Evolutionary conservation across 139 green algal species (phyloP), one percentile per base, ranked within the genome.

Genomic region (Eudorina sp.): DNA sequence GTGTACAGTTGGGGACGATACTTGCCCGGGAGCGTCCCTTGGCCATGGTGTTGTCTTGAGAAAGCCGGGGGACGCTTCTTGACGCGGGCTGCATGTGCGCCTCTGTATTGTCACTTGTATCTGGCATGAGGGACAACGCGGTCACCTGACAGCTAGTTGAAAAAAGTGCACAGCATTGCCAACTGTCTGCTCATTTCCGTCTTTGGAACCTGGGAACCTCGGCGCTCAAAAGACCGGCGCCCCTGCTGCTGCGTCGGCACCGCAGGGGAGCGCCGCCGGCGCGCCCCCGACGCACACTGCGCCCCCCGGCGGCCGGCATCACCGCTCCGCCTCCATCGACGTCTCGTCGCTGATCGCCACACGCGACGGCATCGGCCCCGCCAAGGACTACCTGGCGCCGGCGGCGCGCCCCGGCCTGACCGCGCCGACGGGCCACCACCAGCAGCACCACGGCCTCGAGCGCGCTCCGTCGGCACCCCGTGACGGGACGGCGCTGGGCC

Each of bases 341-440:
- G 60, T 86, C 1, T 77, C 60, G 29, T 86, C 80, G 8, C 80
- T 86, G 14, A 86, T 86, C 80, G 80, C 80, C 60, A 86, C 80
- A 31, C 80, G 80, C 1, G 80, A 86, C 80, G 80, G 80, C 58
- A 86, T 86, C 19, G 80, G 80, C 23, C 80, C 80, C 1, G 80
- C 80, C 0, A 73, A 55, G 51, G 80, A 86, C 60, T 86, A 86
- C 80, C 29, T 86, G 41, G 41, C 80, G 4, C 62, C 80, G 2
- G 78, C 34, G 78, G 55, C 55, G 23, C 27, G 21, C 41, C 68
- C 62, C 27, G 66, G 34, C 31, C 34, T 29, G 36, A 14, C n/a
- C 16, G 7, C 66, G 21, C 29, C 21, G 41, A 53, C 36, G 41
- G n/a, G 64, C n/a, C 64, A n/a, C 23, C 64, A 73, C 7, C 72